phyloP scores from a whole-genome alignment of 306 rosid species.

The Cyclanthera cordifolia region DNA sequence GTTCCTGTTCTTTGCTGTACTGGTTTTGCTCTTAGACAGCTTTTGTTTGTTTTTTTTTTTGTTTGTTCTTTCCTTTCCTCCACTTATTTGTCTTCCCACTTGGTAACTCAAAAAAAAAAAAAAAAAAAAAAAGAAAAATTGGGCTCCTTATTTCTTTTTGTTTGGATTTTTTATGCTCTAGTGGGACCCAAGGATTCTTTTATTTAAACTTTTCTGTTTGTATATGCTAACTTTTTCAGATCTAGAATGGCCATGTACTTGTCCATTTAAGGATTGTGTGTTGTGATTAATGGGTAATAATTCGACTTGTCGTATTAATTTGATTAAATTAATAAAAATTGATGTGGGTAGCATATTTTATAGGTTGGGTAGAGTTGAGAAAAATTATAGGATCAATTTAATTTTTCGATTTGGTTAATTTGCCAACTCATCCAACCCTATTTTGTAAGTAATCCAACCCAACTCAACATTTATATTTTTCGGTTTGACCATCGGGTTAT shows the following conservation, averaged over 20 bases:
- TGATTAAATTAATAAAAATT: too few species aligned
- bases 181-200: conserved; percentile 15
- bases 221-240: background rate
- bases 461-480: too few species aligned
- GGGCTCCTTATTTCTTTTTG: conserved; percentile 31
- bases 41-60: conserved; percentile 15
- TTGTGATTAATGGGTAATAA: too few species aligned
- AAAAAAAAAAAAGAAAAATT: conserved; percentile 4
- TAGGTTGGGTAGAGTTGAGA: too few species aligned
- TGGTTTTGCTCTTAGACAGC: conserved; percentile 18
- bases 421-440: too few species aligned
- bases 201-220: background rate
- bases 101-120: background rate
- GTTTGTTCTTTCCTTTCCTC: background rate
- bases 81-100: conserved; percentile 8
- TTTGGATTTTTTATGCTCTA: conserved; percentile 6
- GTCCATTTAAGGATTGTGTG: background rate
- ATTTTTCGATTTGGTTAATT: too few species aligned
- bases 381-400: too few species aligned
- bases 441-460: too few species aligned
- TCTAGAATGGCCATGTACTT: background rate
- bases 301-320: too few species aligned
- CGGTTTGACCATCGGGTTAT: too few species aligned
- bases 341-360: too few species aligned
- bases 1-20: conserved; percentile 9